Evolutionary conservation across 2,329 filamentous ascomycete genomes (phyloP).

Genomic region (Fonsecaea pedrosoi): DNA sequence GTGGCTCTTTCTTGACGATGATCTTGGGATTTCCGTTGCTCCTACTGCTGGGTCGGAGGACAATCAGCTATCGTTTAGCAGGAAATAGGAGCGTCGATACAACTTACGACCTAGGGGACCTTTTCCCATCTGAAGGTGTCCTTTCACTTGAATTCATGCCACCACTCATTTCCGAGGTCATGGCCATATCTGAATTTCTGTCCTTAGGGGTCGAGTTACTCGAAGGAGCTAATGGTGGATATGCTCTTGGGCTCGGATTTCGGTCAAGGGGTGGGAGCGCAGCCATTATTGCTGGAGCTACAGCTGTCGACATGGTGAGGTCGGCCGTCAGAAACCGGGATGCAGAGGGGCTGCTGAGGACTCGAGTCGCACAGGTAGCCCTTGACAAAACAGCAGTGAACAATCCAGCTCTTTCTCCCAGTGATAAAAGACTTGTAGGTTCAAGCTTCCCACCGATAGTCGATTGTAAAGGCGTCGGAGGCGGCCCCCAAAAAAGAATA

Average conservation of each 20-base stretch:
- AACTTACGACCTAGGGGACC: conserved; percentile 60
- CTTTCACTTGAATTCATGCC: conserved; percentile 32
- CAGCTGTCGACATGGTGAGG: conserved; percentile 55
- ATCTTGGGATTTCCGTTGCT: conserved; percentile 74
- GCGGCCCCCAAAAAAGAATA: conserved; percentile 6
- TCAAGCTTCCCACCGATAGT: not conserved
- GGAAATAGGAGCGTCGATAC: conserved; percentile 32
- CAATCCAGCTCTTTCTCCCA: conserved; percentile 11
- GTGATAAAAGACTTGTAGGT: conserved; percentile 3
- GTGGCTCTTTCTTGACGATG: conserved; percentile 94
- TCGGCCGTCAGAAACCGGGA: conserved; percentile 3
- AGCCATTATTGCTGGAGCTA: conserved; percentile 54
- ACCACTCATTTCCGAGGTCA: conserved; percentile 20
- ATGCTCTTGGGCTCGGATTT: conserved; percentile 54
- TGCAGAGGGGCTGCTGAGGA: not conserved
- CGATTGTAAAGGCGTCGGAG: conserved; percentile 12
- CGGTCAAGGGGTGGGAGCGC: conserved; percentile 53
- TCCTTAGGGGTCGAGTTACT: conserved; percentile 41
- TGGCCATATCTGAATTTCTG: conserved; percentile 29
- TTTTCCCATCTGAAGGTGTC: conserved; percentile 57
- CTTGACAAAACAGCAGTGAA: not conserved
- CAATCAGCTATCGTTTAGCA: conserved; percentile 39
- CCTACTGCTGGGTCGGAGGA: conserved; percentile 43
- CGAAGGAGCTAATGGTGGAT: conserved; percentile 51
- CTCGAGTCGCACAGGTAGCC: conserved; percentile 2